Evolutionary conservation across 1,139 yeast species (phyloP), one percentile per base, ranked within the genome.

Genomic region (Suhomyces chickasaworum): DNA sequence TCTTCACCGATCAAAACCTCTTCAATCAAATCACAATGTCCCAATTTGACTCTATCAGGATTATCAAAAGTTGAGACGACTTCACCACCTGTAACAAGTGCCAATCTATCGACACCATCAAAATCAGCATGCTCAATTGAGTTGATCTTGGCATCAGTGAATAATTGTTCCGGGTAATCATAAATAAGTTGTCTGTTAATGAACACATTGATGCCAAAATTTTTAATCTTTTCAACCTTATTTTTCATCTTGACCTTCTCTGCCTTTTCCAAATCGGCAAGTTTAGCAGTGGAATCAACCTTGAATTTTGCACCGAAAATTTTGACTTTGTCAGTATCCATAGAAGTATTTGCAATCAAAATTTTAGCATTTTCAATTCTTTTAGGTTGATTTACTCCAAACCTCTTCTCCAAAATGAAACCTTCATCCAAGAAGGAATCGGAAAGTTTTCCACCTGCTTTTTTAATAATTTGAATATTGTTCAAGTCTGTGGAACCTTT

Each of bases 111-210:
- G 49, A 93, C 90, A 59, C 99, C 99, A 63, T 89, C 99, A 59
- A 95, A 95, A 68, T 95, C 99, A 17, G 99, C 99, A 63, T 95
- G 99, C 71, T 93, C 99, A 54, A 93, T 89, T 29, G 97, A 84
- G 69, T 89, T 91, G 60, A 93, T 87, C 48, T 85, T 83, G 37
- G 89, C 70, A 60, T 93, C 99, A 6, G 96, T 81, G 63, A 93
- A 89, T 55, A 93, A 76, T 68, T 89, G 97, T 70, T 93, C 99
- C 25, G 99, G 99, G 79, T 93, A 95, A 71, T 93, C 97, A 71
- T 93, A 95, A 61, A 93, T 93, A 61, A 95, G 81, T 69, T 93
- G 99, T 64, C 99, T 83, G 72, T 93, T 93, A 57, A 93, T 91
- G 66, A 93, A 93, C 59, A 93, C 86, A 67, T 89, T 89, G 63